Conservation (phyloP, 768 basidiomycete genomes). For the Roridomyces roridus region DNA sequence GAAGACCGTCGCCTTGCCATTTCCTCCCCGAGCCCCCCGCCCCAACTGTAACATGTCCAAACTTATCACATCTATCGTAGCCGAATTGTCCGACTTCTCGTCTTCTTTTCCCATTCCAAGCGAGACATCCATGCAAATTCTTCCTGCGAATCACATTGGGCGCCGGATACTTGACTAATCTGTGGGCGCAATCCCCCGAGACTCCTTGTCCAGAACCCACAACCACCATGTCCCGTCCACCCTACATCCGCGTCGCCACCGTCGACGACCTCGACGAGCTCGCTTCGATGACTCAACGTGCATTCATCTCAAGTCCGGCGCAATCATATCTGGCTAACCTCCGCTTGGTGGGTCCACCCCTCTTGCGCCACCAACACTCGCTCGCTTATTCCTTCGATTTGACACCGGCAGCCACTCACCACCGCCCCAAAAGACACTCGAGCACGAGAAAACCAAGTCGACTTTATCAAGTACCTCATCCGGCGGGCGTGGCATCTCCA, state of each 20-base stretch:
- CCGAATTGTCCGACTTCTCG: too few relatives aligned
- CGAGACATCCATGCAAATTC: neutral
- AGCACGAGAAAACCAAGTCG: too few relatives aligned
- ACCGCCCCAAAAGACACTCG: too few relatives aligned
- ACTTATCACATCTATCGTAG: too few relatives aligned
- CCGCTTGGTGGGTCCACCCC: neutral
- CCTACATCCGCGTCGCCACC: neutral
- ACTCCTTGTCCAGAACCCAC: neutral
- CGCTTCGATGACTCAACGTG: neutral
- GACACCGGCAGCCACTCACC: neutral
- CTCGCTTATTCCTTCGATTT: neutral
- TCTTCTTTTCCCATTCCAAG: too few relatives aligned
- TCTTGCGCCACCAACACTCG: neutral
- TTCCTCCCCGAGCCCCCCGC: too few relatives aligned
- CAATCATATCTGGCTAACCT: neutral
- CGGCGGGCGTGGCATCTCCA: too few relatives aligned
- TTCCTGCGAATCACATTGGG: constrained; percentile 13
- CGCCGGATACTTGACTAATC: too few relatives aligned
- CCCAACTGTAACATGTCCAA: too few relatives aligned
- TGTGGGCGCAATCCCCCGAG: too few relatives aligned
- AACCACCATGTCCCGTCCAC: neutral
- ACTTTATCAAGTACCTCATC: too few relatives aligned
- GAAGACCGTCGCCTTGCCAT: too few relatives aligned
- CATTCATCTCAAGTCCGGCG: neutral
- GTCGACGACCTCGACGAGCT: neutral